phyloP scores from a whole-genome alignment of 225 moss, liverwort and hornwort species.

The Bryoerythrophyllum caledonicum region DNA sequence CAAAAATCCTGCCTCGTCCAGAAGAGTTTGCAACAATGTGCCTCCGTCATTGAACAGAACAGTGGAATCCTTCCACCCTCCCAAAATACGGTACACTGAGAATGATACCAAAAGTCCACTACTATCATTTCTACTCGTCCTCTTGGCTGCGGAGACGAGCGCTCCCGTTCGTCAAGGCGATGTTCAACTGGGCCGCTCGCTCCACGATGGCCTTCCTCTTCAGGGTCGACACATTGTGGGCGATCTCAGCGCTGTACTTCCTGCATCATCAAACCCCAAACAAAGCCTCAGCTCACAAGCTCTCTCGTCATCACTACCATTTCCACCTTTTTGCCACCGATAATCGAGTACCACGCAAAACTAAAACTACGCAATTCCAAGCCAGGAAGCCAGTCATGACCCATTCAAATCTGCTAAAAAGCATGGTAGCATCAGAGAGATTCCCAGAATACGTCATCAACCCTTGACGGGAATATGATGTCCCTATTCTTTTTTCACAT shows the following conservation, averaged over 20 bases:
- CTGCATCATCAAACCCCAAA: slow-evolving; percentile 25
- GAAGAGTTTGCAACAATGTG: slow-evolving; percentile 12
- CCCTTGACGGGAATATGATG: slow-evolving; percentile 31
- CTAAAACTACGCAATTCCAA: background rate
- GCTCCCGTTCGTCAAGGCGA: slow-evolving; percentile 79
- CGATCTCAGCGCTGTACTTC: slow-evolving; percentile 83
- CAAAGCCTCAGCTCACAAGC: background rate
- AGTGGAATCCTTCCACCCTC: slow-evolving; percentile 18
- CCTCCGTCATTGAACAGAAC: slow-evolving; percentile 11
- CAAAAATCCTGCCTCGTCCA: background rate
- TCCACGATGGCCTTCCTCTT: slow-evolving; percentile 91
- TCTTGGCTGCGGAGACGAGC: slow-evolving; percentile 93
- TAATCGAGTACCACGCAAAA: background rate
- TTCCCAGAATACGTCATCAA: slow-evolving; percentile 33
- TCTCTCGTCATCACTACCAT: background rate
- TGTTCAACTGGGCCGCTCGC: slow-evolving; percentile 77
- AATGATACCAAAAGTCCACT: slow-evolving; percentile 1
- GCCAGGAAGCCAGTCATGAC: background rate
- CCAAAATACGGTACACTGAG: slow-evolving; percentile 10
- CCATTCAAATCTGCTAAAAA: background rate
- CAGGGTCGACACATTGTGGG: slow-evolving; percentile 83
- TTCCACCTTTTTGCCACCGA: background rate
- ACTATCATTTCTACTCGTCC: slow-evolving; percentile 64
- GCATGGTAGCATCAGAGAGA: slow-evolving; percentile 26
- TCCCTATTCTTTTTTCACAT: slow-evolving; percentile 47